phyloP scores from a whole-genome alignment of 139 green algal species.

The Pleodorina starrii region DNA sequence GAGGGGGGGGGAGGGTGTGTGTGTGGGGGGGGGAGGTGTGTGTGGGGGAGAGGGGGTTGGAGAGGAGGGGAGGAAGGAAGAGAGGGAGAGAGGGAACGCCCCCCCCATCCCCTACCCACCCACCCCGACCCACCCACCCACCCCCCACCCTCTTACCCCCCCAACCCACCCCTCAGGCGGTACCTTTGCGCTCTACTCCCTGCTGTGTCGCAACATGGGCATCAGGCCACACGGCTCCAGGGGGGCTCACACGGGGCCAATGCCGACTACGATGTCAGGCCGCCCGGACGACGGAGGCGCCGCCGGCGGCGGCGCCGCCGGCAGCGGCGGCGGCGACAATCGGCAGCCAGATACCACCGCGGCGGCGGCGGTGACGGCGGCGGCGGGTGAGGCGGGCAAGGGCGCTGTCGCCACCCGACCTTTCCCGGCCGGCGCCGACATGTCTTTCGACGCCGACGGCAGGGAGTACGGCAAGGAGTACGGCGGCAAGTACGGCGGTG shows the following conservation, averaged over 20 bases:
- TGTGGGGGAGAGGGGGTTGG: not conserved
- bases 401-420: too few species aligned
- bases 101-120: not conserved
- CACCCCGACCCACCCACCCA: not conserved
- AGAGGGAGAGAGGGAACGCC: not conserved
- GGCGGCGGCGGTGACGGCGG: not conserved
- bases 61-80: not conserved
- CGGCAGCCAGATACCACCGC: not conserved
- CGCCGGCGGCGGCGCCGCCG: not conserved
- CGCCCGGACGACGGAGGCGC: not conserved
- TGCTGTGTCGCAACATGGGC: constrained; percentile 69
- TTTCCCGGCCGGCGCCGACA: too few species aligned
- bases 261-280: not conserved
- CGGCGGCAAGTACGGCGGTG: too few species aligned
- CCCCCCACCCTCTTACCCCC: not conserved
- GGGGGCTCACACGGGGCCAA: not conserved
- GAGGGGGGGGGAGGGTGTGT: not conserved
- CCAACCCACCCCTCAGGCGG: constrained; percentile 66
- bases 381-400: not conserved
- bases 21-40: not conserved
- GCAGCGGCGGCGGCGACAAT: not conserved
- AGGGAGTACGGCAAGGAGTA: too few species aligned
- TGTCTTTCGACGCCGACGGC: too few species aligned
- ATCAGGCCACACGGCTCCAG: constrained; percentile 53
- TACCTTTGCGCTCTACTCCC: constrained; percentile 83